Percentiles rank a stretch among this genome's conserved stretches.
Conservation (phyloP, 2,329 filamentous ascomycete species). For the Ophiostoma novo-ulmi region DNA sequence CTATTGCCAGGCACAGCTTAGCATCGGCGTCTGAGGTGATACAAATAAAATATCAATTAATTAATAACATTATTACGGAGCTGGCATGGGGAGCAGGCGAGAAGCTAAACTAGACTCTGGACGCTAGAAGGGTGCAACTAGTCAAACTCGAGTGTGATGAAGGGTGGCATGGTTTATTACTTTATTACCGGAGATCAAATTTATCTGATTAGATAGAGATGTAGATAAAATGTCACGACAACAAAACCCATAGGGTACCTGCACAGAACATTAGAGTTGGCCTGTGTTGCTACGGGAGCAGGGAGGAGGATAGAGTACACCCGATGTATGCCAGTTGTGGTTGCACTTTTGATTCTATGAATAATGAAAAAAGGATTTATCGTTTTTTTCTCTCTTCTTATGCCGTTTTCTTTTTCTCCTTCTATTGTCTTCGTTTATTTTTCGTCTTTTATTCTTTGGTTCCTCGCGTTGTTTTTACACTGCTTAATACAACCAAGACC, state of each 20-base stretch:
- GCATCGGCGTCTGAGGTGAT: neutral
- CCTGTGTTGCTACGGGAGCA: neutral
- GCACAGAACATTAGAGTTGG: neutral
- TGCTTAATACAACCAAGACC: neutral
- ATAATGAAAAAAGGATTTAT: neutral
- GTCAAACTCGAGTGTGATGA: neutral
- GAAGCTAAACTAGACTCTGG: neutral
- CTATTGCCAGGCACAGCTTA: neutral
- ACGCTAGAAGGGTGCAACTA: neutral
- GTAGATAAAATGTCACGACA: constrained; percentile 5
- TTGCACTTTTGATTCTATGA: neutral
- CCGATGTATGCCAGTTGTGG: neutral
- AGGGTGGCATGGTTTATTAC: neutral
- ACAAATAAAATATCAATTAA: neutral
- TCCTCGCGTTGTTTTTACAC: constrained; percentile 1
- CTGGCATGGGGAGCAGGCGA: neutral
- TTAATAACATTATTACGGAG: too few species aligned
- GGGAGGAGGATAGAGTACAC: neutral
- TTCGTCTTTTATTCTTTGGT: neutral
- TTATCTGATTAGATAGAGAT: constrained; percentile 17
- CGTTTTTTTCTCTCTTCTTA: neutral
- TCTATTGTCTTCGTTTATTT: neutral
- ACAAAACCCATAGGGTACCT: neutral
- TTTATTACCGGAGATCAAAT: constrained; percentile 15
- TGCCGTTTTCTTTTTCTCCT: neutral